Conservation (phyloP, 2,329 filamentous ascomycete genomes). For the Talaromyces sp. region DNA sequence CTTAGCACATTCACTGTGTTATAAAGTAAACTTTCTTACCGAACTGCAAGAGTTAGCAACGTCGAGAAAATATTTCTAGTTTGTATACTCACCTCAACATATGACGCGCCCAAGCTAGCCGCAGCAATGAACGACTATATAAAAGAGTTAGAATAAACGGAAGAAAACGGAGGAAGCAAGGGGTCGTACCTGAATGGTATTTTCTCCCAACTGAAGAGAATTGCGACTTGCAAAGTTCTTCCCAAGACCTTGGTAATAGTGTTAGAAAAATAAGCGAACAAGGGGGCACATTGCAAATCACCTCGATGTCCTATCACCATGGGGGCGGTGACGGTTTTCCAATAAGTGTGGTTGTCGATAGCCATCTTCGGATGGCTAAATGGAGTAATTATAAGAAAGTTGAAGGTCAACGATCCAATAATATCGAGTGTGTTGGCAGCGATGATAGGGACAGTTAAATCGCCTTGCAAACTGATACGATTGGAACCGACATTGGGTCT, state of each 20-base stretch:
- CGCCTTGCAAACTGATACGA: slow-evolving; percentile 87
- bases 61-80: not conserved
- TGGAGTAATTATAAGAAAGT: slow-evolving; percentile 90
- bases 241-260: slow-evolving; percentile 68
- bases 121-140: slow-evolving; percentile 84
- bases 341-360: slow-evolving; percentile 81
- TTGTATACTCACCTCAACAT: slow-evolving; percentile 53
- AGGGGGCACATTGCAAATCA: slow-evolving; percentile 14
- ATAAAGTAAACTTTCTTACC: slow-evolving; percentile 15
- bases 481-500: slow-evolving; percentile 78
- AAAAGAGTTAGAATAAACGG: slow-evolving; percentile 11
- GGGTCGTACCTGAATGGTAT: slow-evolving; percentile 63
- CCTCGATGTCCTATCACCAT: slow-evolving; percentile 72
- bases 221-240: slow-evolving; percentile 83
- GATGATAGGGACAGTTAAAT: slow-evolving; percentile 87
- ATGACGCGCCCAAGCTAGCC: slow-evolving; percentile 78
- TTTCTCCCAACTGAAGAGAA: slow-evolving; percentile 91
- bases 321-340: slow-evolving; percentile 85
- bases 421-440: slow-evolving; percentile 77
- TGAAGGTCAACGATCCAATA: slow-evolving; percentile 94
- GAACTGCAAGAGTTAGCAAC: slow-evolving; percentile 16
- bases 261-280: slow-evolving; percentile 18
- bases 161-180: not conserved
- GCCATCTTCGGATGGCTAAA: slow-evolving; percentile 94
- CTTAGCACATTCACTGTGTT: not conserved